Base-by-base conservation (phyloP, 2,329 filamentous ascomycete genomes). In the Capronia coronata region DNA sequence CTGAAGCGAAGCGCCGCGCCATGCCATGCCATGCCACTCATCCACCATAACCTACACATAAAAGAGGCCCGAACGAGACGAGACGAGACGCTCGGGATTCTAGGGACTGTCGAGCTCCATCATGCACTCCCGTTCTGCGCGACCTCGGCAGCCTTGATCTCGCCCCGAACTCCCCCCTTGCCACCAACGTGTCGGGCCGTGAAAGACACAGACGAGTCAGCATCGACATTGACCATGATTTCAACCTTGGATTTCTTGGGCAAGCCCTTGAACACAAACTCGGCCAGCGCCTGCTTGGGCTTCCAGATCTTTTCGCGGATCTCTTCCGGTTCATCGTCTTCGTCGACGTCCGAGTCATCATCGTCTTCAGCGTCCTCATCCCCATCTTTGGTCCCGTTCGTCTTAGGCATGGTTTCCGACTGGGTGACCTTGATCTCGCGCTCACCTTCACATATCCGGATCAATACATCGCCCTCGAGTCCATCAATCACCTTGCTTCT, bases 341-440 rank as follows among this genome's bases (percentile, higher is more conserved):
- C 76, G 2, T 78, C 75, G 22, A 37, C 9, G 19, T 37, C 34
- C 14, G 34, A 37, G 50, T 79, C 79, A 49, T 81, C 79, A 18
- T 81, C 81, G 32, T 80, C 78, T 1, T 78, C 76, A 40, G 80
- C 81, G 32, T 80, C 78, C 1, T 78, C 76, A 40, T 80, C 81
- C 32, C 80, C 78, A 16, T 75, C 72, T 54, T 79, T 78, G 56
- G 82, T 77, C 13, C 57, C 59, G 59, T 78, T 75, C 61, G 72
- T 74, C 55, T 75, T 74, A 19, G 74, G 68, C 69, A 87, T 86
- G 52, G 80, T 60, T 76, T 88, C 88, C 54, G 87, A 83, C 74
- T 93, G 88, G 56, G 87, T 91, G 62, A 95, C 83, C 72, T 94
- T 94, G 76, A 97, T 96, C 69, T 94, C 86, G 35, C 87, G 84